Percentiles rank a stretch among this genome's conserved stretches.
Evolutionary conservation across 192 early-diverging fungal species (phyloP).

Genomic region (Geranomyces variabilis): DNA sequence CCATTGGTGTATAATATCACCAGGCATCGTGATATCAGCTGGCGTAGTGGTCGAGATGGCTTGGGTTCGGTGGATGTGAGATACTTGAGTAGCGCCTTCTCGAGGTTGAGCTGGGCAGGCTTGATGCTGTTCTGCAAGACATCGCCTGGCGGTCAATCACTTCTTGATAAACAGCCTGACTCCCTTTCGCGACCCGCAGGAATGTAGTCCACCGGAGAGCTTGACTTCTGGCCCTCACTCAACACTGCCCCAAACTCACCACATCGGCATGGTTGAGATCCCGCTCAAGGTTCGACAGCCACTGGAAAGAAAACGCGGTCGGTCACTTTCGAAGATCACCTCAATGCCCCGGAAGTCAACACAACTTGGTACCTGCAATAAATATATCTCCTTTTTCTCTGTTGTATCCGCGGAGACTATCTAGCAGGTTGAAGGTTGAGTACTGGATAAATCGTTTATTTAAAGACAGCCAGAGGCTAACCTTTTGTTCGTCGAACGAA

Average conservation of each 20-base stretch:
- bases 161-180: neutral
- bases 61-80: slow-evolving; percentile 65
- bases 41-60: slow-evolving; percentile 68
- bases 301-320: slow-evolving; percentile 38
- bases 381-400: slow-evolving; percentile 69
- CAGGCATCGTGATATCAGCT: slow-evolving; percentile 73
- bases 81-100: slow-evolving; percentile 72
- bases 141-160: neutral
- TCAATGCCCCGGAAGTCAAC: too few relatives aligned
- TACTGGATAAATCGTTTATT: neutral
- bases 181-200: neutral
- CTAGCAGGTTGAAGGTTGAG: neutral
- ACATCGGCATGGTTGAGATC: slow-evolving; percentile 60
- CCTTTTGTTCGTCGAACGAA: slow-evolving; percentile 28
- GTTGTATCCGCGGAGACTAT: slow-evolving; percentile 36
- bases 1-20: slow-evolving; percentile 72
- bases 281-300: slow-evolving; percentile 82
- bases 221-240: neutral
- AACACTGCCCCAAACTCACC: slow-evolving; percentile 50
- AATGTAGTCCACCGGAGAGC: neutral
- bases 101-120: slow-evolving; percentile 68
- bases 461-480: neutral
- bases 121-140: slow-evolving; percentile 38
- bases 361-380: slow-evolving; percentile 84
- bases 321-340: neutral